Evolutionary conservation across 495 filamentous ascomycete genomes (phyloP).

Genomic region (Penicillium taxi): DNA sequence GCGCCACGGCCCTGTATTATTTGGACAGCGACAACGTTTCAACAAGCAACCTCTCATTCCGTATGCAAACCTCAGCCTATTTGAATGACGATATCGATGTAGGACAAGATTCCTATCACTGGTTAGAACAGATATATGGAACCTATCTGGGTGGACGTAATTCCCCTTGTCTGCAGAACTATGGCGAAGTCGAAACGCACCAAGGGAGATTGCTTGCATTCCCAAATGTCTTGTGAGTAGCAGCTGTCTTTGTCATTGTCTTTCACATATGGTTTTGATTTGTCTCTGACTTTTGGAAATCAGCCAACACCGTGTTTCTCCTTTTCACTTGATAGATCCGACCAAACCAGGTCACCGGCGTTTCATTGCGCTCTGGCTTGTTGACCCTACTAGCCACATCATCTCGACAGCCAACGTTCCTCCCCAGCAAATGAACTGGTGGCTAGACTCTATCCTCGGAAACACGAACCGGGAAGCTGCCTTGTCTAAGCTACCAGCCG

Average conservation of each 20-base stretch:
- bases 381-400: slow-evolving; percentile 46
- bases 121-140: slow-evolving; percentile 26
- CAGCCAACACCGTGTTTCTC: slow-evolving; percentile 49
- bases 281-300: too few species aligned
- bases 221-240: slow-evolving; percentile 26
- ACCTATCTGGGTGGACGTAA: slow-evolving; percentile 5
- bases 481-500: slow-evolving; percentile 1
- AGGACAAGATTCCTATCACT: slow-evolving; percentile 24
- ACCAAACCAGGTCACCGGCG: slow-evolving; percentile 49
- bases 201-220: slow-evolving; percentile 30
- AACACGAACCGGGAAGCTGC: neutral
- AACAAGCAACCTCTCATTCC: slow-evolving; percentile 45
- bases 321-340: slow-evolving; percentile 43
- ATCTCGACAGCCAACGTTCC: slow-evolving; percentile 51
- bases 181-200: slow-evolving; percentile 25
- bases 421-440: slow-evolving; percentile 42
- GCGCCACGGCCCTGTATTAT: slow-evolving; percentile 54
- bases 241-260: too few species aligned
- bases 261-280: too few species aligned
- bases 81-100: slow-evolving; percentile 10
- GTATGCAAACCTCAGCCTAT: slow-evolving; percentile 23
- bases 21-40: slow-evolving; percentile 58
- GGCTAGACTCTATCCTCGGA: too few species aligned
- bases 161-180: slow-evolving; percentile 22
- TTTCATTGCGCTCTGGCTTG: slow-evolving; percentile 50